Percentiles rank a stretch among this genome's conserved stretches.
Evolutionary conservation across 1,139 yeast genomes (phyloP).

Genomic region (Pneumocystis oryctolagi): DNA sequence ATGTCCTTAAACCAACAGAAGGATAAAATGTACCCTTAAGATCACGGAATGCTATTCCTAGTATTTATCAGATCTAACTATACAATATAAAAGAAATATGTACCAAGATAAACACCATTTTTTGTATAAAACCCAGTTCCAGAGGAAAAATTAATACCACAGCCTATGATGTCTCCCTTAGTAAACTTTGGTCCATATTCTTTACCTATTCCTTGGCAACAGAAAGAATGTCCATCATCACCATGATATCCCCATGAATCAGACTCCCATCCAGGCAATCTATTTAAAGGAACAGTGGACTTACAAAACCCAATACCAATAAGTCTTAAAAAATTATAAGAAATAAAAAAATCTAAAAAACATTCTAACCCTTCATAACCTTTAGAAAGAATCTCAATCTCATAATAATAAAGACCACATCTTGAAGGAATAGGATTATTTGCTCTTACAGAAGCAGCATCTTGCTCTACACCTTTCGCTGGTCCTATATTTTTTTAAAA

Average conservation of each 20-base stretch:
- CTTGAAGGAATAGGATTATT: conserved; percentile 30
- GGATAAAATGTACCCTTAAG: conserved; percentile 32
- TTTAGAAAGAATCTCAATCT: conserved; percentile 33
- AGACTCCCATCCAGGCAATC: conserved; percentile 34
- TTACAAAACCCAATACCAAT: conserved; percentile 26
- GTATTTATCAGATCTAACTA: conserved; percentile 10
- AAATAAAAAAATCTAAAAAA: conserved; percentile 29
- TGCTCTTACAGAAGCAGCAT: conserved; percentile 28
- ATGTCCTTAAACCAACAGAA: conserved; percentile 32
- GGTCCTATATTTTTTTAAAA: conserved; percentile 8
- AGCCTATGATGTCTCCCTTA: conserved; percentile 56
- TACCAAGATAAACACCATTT: conserved; percentile 1
- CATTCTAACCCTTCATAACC: conserved; percentile 27
- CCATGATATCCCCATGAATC: conserved; percentile 47
- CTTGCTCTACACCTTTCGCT: conserved; percentile 15
- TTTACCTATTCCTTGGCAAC: conserved; percentile 30
- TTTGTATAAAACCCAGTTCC: conserved; percentile 60
- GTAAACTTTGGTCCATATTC: conserved; percentile 36
- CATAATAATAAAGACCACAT: conserved; percentile 45
- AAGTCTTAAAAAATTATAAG: conserved; percentile 14
- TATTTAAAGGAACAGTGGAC: conserved; percentile 19
- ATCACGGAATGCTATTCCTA: conserved; percentile 40
- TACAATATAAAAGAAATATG: background rate
- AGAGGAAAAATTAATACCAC: conserved; percentile 61
- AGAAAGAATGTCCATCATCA: conserved; percentile 38